A percentile compares a stretch with the other conserved stretches of the same genome.
phyloP scores from a whole-genome alignment of 2,329 filamentous ascomycete species.

The Hymenoscyphus albidus region DNA sequence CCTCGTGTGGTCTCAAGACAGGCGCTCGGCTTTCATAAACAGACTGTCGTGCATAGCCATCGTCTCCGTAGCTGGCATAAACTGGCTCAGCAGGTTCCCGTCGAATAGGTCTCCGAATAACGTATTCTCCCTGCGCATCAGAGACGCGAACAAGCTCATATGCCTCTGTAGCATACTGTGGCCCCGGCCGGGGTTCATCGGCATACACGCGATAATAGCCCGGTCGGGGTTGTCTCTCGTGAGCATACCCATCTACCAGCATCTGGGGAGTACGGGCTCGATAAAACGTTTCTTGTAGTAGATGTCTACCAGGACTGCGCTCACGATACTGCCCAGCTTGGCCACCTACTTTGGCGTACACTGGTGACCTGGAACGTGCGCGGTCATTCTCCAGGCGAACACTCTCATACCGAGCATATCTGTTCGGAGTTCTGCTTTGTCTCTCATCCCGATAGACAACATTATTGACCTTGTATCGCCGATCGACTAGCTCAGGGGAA shows the following conservation, averaged over 20 bases:
- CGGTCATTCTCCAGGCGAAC: constrained; percentile 34
- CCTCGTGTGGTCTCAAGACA: constrained; percentile 23
- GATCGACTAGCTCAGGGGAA: constrained; percentile 34
- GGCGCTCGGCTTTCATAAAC: constrained; percentile 29
- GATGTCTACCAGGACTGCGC: constrained; percentile 31
- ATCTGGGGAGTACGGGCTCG: constrained; percentile 29
- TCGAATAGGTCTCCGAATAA: constrained; percentile 42
- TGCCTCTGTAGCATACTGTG: constrained; percentile 35
- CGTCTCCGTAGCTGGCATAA: constrained; percentile 32
- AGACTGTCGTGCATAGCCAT: constrained; percentile 27
- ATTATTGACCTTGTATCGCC: constrained; percentile 33
- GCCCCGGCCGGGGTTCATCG: constrained; percentile 32
- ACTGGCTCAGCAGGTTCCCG: constrained; percentile 33
- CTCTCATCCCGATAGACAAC: constrained; percentile 36
- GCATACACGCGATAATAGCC: constrained; percentile 37
- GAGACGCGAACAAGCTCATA: constrained; percentile 45
- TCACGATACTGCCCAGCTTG: constrained; percentile 33
- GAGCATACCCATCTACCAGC: constrained; percentile 33
- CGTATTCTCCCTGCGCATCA: constrained; percentile 45
- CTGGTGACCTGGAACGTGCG: constrained; percentile 36
- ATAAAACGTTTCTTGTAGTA: constrained; percentile 31
- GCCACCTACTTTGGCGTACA: constrained; percentile 31
- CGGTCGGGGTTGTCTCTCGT: constrained; percentile 32
- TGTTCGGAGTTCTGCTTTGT: constrained; percentile 33
- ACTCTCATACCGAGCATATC: constrained; percentile 36